These are phyloP conservation scores for Solanum neorickii DNA, from an alignment of 257 asterid genomes.

Conservation along the genomic window DNA sequence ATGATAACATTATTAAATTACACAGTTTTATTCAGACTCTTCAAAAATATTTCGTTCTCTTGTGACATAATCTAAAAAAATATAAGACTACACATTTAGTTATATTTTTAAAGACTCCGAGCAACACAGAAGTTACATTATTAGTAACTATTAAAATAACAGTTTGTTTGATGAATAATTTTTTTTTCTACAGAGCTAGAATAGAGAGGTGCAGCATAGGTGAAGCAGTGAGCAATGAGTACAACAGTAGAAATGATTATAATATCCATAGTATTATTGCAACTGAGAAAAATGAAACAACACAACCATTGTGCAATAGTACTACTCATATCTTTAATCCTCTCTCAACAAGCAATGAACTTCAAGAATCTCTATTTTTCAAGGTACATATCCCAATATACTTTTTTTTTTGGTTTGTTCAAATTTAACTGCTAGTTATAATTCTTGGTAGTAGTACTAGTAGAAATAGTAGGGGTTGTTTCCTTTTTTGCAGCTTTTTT, in stretches of 20 bases:
- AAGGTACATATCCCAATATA: constrained; percentile 42
- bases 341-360: constrained; percentile 15
- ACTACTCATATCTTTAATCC: constrained; percentile 10
- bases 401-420: not conserved
- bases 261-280: constrained; percentile 23
- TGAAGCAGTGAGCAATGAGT: constrained; percentile 33
- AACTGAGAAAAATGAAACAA: constrained; percentile 11
- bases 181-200: constrained; percentile 20
- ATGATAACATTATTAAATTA: too few species aligned
- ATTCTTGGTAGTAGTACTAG: not conserved
- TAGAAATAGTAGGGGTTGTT: not conserved
- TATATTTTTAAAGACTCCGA: not conserved
- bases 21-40: not conserved
- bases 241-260: constrained; percentile 45
- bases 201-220: constrained; percentile 28
- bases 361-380: constrained; percentile 33
- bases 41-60: not conserved
- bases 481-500: constrained; percentile 10
- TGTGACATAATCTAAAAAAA: not conserved
- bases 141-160: not conserved
- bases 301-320: not conserved
- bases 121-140: not conserved
- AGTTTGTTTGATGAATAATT: not conserved
- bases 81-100: not conserved
- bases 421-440: not conserved